These are phyloP conservation scores for Arachis monticola DNA, from an alignment of 331 rosid genomes.

Conservation along the genomic window DNA sequence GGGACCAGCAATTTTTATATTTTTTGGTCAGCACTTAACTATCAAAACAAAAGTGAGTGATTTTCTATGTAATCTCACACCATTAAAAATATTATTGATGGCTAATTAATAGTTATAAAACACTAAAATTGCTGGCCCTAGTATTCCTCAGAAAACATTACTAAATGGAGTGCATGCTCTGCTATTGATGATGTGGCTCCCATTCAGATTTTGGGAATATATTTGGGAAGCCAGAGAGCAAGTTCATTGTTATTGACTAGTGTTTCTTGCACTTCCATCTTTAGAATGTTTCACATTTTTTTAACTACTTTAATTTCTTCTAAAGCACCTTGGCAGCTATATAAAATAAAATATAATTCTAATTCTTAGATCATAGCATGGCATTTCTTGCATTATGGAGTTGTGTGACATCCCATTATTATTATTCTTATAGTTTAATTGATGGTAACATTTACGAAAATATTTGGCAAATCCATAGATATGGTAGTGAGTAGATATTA, in stretches of 20 bases:
- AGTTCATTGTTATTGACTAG: slow-evolving; percentile 1
- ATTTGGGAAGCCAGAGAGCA: slow-evolving; percentile 20
- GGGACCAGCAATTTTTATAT: no score
- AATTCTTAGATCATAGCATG: neutral
- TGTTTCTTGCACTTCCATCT: slow-evolving; percentile 15
- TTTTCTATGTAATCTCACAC: no score
- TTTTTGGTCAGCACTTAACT: no score
- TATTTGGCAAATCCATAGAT: no score
- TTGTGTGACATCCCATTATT: slow-evolving; percentile 32
- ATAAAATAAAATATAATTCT: neutral
- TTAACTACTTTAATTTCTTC: no score
- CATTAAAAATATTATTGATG: no score
- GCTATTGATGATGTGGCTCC: slow-evolving; percentile 49
- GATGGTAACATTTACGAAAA: no score
- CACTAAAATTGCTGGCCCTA: no score
- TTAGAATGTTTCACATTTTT: neutral
- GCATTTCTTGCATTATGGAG: slow-evolving; percentile 21
- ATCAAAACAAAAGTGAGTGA: no score
- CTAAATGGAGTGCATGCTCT: slow-evolving; percentile 37
- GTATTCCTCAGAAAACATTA: neutral
- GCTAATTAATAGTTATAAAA: no score
- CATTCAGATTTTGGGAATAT: slow-evolving; percentile 40
- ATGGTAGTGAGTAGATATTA: no score
- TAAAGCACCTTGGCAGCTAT: no score
- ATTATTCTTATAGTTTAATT: neutral